phyloP scores from a whole-genome alignment of 441 rosid species.

The Bruguiera hainesii region DNA sequence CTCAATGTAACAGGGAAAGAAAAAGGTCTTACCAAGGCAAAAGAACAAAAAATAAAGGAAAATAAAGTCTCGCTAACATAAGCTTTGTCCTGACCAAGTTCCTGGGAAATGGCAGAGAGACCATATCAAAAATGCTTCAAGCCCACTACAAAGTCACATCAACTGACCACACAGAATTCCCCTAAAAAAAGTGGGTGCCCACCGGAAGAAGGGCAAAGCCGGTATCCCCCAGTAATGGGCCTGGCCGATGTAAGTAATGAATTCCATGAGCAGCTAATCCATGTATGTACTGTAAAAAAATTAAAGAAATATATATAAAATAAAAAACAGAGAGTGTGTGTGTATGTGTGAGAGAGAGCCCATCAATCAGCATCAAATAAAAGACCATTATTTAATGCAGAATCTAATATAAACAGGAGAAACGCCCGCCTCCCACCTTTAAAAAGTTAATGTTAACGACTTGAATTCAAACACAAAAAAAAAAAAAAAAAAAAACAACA shows the following conservation, averaged over 20 bases:
- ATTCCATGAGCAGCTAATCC: constrained; percentile 96
- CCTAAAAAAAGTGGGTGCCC: background rate
- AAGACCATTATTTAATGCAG: too few relatives aligned
- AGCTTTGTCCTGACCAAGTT: constrained; percentile 85
- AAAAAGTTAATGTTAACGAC: too few relatives aligned
- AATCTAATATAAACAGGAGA: too few relatives aligned
- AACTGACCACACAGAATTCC: too few relatives aligned
- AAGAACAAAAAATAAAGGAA: constrained; percentile 61
- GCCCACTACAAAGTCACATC: too few relatives aligned
- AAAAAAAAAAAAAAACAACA: too few relatives aligned
- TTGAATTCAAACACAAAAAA: too few relatives aligned
- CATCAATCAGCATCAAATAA: too few relatives aligned
- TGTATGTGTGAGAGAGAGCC: too few relatives aligned
- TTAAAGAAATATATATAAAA: too few relatives aligned
- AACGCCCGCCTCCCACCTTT: too few relatives aligned
- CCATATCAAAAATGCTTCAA: background rate
- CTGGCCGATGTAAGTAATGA: constrained; percentile 88
- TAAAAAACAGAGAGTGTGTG: too few relatives aligned
- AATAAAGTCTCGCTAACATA: constrained; percentile 85
- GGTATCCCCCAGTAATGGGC: constrained; percentile 78
- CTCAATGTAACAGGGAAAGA: background rate
- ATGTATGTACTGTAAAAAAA: constrained; percentile 64
- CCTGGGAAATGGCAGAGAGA: constrained; percentile 38
- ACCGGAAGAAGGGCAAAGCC: constrained; percentile 90
- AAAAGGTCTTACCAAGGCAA: constrained; percentile 57